A percentile compares a stretch with the other conserved stretches of the same genome.
These are phyloP conservation scores for Podaxis sp. DNA, from an alignment of 768 basidiomycete genomes.

Conservation along the genomic window DNA sequence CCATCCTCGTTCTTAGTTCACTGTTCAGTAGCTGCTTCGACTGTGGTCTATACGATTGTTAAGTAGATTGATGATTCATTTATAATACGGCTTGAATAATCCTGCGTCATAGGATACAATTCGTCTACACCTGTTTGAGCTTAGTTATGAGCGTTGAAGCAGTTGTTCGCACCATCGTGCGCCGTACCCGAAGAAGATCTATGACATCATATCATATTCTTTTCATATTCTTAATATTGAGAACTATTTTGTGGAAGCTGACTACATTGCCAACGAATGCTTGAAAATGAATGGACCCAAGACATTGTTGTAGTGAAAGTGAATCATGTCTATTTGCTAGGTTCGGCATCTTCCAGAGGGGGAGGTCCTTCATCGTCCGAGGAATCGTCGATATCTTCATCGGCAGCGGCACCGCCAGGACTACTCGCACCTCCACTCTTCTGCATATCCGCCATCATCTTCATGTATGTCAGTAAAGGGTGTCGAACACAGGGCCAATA, in stretches of 20 bases:
- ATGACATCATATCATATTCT: neutral
- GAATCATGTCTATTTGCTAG: slow-evolving; percentile 32
- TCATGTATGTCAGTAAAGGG: slow-evolving; percentile 6
- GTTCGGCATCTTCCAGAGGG: slow-evolving; percentile 71
- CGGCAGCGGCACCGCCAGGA: slow-evolving; percentile 24
- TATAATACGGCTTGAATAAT: neutral
- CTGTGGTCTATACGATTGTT: neutral
- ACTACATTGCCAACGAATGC: neutral
- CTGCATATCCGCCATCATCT: slow-evolving; percentile 57
- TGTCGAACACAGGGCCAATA: neutral
- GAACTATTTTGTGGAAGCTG: neutral
- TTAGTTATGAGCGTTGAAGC: too few species aligned
- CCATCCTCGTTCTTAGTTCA: slow-evolving; percentile 21
- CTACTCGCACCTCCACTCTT: slow-evolving; percentile 21
- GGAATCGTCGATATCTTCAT: slow-evolving; percentile 44
- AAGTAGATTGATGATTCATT: neutral
- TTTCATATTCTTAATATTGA: neutral
- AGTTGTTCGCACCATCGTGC: neutral
- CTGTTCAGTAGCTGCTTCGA: slow-evolving; percentile 20
- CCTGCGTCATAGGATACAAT: neutral
- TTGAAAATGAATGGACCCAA: neutral
- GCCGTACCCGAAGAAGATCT: neutral
- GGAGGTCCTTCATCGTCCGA: slow-evolving; percentile 70
- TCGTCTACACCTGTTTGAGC: too few species aligned
- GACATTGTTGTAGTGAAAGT: neutral